A percentile compares a stretch with the other conserved stretches of the same genome.
These are phyloP conservation scores for Cadophora malorum DNA, from an alignment of 2,329 filamentous ascomycete genomes.

Conservation along the genomic window DNA sequence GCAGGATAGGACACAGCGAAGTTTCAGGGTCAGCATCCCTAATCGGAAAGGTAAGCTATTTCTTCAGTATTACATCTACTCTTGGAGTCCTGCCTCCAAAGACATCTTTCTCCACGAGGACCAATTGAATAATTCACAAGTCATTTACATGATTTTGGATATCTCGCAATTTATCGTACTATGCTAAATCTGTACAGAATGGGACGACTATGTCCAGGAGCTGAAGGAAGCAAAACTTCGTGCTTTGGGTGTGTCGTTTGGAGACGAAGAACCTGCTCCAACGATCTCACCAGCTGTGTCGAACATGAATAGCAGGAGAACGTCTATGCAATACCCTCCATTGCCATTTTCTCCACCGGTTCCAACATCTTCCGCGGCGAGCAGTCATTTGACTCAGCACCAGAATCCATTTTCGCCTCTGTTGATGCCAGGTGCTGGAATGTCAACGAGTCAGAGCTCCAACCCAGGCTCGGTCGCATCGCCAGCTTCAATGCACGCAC, in stretches of 20 bases:
- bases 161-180: background rate
- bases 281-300: constrained; percentile 71
- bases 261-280: constrained; percentile 70
- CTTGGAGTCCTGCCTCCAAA: constrained; percentile 7
- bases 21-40: constrained; percentile 71
- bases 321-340: constrained; percentile 76
- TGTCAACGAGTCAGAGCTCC: constrained; percentile 68
- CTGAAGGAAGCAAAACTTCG: constrained; percentile 91
- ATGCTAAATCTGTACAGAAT: constrained; percentile 49
- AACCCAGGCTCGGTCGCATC: constrained; percentile 71
- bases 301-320: constrained; percentile 65
- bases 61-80: background rate
- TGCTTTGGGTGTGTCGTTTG: constrained; percentile 85
- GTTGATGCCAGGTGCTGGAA: constrained; percentile 65
- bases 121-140: background rate
- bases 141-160: background rate
- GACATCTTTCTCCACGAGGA: background rate
- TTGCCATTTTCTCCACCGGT: constrained; percentile 85
- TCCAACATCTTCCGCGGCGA: constrained; percentile 78
- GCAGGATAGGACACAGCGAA: constrained; percentile 58
- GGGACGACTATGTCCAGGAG: constrained; percentile 81
- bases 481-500: constrained; percentile 70
- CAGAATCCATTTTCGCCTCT: constrained; percentile 58
- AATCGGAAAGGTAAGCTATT: constrained; percentile 46
- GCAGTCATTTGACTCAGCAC: constrained; percentile 64